These are phyloP conservation scores for Neocucurbitaria cava DNA, from an alignment of 2,329 filamentous ascomycete species.

Conservation along the genomic window DNA sequence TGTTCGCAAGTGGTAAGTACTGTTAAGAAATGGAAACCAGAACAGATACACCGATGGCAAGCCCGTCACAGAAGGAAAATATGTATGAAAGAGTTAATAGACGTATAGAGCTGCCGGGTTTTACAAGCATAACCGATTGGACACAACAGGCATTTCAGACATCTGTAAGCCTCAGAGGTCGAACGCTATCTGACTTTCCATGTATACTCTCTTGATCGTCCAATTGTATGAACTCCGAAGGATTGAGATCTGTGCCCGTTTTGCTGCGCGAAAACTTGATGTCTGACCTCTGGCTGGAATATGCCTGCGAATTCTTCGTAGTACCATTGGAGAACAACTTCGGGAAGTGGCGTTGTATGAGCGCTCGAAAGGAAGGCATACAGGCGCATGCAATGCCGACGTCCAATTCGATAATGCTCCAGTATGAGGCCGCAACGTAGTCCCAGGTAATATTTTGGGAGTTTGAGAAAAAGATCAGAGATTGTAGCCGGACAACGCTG, in stretches of 20 bases:
- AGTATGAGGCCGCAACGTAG: slow-evolving; percentile 49
- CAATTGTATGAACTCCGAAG: slow-evolving; percentile 1
- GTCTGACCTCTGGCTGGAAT: neutral
- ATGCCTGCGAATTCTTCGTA: neutral
- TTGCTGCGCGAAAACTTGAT: neutral
- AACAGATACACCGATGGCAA: too few relatives aligned
- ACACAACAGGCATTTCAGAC: too few relatives aligned
- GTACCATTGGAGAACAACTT: slow-evolving; percentile 16
- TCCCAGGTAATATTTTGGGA: slow-evolving; percentile 51
- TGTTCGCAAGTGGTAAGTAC: too few relatives aligned
- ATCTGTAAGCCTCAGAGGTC: too few relatives aligned
- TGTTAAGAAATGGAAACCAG: too few relatives aligned
- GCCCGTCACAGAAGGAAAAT: too few relatives aligned
- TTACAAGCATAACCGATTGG: too few relatives aligned
- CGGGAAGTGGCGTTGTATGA: slow-evolving; percentile 22
- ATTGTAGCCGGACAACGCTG: slow-evolving; percentile 50
- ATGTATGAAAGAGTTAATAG: too few relatives aligned
- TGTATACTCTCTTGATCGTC: too few relatives aligned
- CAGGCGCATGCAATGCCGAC: slow-evolving; percentile 49
- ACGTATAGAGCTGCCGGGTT: too few relatives aligned
- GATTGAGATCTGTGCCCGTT: neutral
- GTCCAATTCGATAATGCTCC: slow-evolving; percentile 49
- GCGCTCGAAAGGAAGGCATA: slow-evolving; percentile 43
- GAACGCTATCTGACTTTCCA: too few relatives aligned
- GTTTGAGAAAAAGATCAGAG: slow-evolving; percentile 51